Percentiles rank a stretch among this genome's conserved stretches.
phyloP scores from a whole-genome alignment of 176 grass and related monocot species.

The Eremochloa ophiuroides region DNA sequence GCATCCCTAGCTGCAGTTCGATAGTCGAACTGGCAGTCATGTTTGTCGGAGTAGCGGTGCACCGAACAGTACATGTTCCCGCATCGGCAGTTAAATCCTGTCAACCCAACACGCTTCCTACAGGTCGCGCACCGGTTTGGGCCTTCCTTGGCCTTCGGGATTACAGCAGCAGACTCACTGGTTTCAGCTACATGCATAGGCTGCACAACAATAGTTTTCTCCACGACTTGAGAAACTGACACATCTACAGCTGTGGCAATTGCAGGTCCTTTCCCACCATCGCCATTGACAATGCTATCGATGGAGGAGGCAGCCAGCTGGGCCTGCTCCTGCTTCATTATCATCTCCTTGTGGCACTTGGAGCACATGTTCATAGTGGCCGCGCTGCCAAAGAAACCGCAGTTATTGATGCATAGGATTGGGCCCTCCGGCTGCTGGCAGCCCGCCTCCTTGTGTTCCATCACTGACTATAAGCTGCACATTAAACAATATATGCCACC shows the following conservation, averaged over 20 bases:
- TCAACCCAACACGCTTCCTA: slow-evolving; percentile 83
- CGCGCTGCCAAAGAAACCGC: slow-evolving; percentile 85
- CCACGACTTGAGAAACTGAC: slow-evolving; percentile 32
- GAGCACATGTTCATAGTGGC: slow-evolving; percentile 98
- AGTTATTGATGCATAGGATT: slow-evolving; percentile 97
- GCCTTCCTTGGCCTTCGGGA: slow-evolving; percentile 66
- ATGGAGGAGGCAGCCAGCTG: slow-evolving; percentile 82
- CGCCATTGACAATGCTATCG: slow-evolving; percentile 78
- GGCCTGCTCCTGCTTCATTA: slow-evolving; percentile 68
- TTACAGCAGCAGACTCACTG: slow-evolving; percentile 25
- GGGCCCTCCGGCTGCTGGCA: slow-evolving; percentile 88
- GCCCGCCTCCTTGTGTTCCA: slow-evolving; percentile 93
- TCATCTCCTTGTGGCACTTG: slow-evolving; percentile 98
- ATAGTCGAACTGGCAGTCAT: slow-evolving; percentile 94
- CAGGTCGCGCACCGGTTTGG: slow-evolving; percentile 74
- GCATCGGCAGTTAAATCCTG: slow-evolving; percentile 85
- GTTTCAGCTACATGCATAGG: slow-evolving; percentile 30
- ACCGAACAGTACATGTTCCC: slow-evolving; percentile 69
- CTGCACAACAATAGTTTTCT: slow-evolving; percentile 36
- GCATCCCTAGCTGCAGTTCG: slow-evolving; percentile 71
- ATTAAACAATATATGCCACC: slow-evolving; percentile 6
- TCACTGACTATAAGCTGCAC: slow-evolving; percentile 31
- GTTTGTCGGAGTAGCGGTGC: slow-evolving; percentile 96
- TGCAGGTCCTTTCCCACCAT: slow-evolving; percentile 46
- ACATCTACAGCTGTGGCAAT: slow-evolving; percentile 20